Conservation (phyloP, 106 monocot genomes). For the Agapanthus africanus region DNA sequence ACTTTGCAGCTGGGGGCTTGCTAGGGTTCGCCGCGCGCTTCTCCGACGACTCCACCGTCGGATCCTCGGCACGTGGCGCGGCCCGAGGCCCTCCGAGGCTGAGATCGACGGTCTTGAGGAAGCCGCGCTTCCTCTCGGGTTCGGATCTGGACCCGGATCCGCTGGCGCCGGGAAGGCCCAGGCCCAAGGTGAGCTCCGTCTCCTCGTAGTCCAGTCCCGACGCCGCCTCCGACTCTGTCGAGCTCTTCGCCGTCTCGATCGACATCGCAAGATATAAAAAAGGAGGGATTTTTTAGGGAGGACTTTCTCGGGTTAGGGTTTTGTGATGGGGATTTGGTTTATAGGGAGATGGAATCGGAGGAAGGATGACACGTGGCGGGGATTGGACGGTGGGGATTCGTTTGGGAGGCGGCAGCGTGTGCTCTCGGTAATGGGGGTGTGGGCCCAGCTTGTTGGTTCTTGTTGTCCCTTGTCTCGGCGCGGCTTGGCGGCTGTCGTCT, state of each 20-base stretch:
- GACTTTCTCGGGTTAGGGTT: conserved; percentile 5
- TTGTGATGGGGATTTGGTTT: neutral
- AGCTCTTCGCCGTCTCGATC: conserved; percentile 42
- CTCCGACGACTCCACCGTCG: conserved; percentile 9
- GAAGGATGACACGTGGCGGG: neutral
- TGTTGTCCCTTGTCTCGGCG: neutral
- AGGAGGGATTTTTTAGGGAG: neutral
- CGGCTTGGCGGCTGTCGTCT: too few species aligned
- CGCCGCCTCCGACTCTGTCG: conserved; percentile 39
- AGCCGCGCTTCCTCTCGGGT: conserved; percentile 50
- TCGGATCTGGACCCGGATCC: conserved; percentile 35
- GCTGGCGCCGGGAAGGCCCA: conserved; percentile 35
- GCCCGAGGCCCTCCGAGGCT: conserved; percentile 33
- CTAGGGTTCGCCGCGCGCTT: conserved; percentile 13
- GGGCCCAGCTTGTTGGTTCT: conserved; percentile 12
- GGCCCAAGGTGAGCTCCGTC: conserved; percentile 39
- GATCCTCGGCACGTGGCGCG: conserved; percentile 16
- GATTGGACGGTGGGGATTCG: conserved; percentile 6
- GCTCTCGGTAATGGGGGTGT: neutral
- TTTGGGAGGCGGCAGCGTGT: conserved; percentile 8
- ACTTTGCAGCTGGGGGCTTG: conserved; percentile 55
- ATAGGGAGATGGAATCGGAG: neutral
- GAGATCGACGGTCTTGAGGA: conserved; percentile 16
- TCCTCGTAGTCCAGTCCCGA: conserved; percentile 63
- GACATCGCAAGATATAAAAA: conserved; percentile 24